Evolutionary conservation across 2,329 filamentous ascomycete species (phyloP), one percentile per base, ranked within the genome.

Genomic region (Metarhizium humberi): DNA sequence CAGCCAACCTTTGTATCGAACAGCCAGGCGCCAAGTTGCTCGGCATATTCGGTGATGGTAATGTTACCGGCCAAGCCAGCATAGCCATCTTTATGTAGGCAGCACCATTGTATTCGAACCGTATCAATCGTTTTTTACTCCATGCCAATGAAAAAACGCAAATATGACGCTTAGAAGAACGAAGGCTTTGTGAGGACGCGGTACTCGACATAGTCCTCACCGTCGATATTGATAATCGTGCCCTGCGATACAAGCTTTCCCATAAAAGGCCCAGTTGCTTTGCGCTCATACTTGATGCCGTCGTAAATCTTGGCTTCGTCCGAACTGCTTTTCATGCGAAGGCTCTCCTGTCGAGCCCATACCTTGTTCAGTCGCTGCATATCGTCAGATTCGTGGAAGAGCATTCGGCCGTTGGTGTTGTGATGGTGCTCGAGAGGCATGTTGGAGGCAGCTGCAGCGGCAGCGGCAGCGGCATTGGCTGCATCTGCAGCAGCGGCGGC

Each of bases 131-230:
- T 45, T 20, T 6, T 20, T 11, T 20, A 45, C n/a, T 45, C 6
- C 10, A 6, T 11, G 11, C n/a, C n/a, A 16, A 45, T 45, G 1
- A 20, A 20, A 43, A 4, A 45, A 45, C 16, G 18, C 18, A 10
- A 16, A 8, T 16, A 20, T 20, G 10, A n/a, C n/a, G 6, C 55
- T 63, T 66, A 83, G 59, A 82, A 85, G 62, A 85, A 85, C 0
- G 75, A 78, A 0, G 81, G 81, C 68, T 84, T 85, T 1, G 79
- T 84, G 30, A 86, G 74, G 1, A 86, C 80, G 2, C 82, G 77
- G 59, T 86, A 86, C 65, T 86, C 83, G 38, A 86, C 81, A 57
- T 82, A 86, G 59, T 86, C 83, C 64, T 86, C 82, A 25, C 82
- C 83, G 57, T 86, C 81, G 57, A 86, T 86, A 50, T 72, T 84